Base-by-base conservation (phyloP, 2,329 filamentous ascomycete genomes). In the Pezicula carpinea region DNA sequence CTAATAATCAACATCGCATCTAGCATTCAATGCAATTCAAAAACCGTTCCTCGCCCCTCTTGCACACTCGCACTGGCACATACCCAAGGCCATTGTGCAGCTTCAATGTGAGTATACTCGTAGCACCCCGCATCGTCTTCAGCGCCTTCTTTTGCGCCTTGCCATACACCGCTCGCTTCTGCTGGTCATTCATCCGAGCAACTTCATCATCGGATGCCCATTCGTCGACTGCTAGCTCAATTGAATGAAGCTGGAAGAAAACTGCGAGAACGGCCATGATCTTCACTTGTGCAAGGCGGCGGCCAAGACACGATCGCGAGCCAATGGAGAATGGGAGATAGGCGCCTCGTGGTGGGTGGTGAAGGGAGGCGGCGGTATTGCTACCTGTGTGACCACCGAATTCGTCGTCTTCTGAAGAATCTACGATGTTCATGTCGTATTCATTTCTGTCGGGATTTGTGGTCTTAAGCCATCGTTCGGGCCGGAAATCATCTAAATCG, bases 41-140 rank as follows among this genome's bases (percentile, higher is more conserved):
- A 66, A 91, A 90, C 58, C 76, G 76, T 72, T 91, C 88, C 53
- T 77, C 67, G 0, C 87, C 87, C 55, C 83, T 79, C 68, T 69
- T 80, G 8, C 88, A 83, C 53, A 92, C 66, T 53, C 85, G 69
- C 34, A 92, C 69, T 0, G 84, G 83, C 29, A 92, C 57, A 36
- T 50, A 59, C 4, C 54, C 79, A 46, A 76, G 70, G 5, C 70
- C 69, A n/a, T 69, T 73, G 23, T 81, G 73, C 64, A 92, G 71
- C 68, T 89, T 87, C 55, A 92, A 69, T 50, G 87, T 90, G 50
- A 92, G 74, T 47, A 87, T 66, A n/a, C 77, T 77, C 22, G 69
- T 73, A 56, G 85, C 81, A 26, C 71, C 67, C 47, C 65, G 66
- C 41, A 89, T 60, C 44, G 77, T 71, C 43, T 69, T 62, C 49